These are phyloP conservation scores for Aaosphaeria pasadenensis DNA, from an alignment of 2,329 filamentous ascomycete genomes.

Conservation along the genomic window DNA sequence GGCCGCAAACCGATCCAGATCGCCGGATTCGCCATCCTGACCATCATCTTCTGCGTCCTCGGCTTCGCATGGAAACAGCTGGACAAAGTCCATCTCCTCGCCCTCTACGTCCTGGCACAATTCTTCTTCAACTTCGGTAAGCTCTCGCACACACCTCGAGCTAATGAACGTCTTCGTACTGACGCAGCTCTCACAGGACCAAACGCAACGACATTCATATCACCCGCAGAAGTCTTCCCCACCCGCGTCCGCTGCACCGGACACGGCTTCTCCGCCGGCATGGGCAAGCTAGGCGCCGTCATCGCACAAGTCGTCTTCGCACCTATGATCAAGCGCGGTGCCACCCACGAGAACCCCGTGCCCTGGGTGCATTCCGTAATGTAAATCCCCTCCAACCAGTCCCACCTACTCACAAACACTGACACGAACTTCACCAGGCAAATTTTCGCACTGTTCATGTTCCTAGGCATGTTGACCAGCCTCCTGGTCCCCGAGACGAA, in stretches of 20 bases:
- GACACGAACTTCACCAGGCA: background rate
- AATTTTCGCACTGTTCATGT: conserved; percentile 75
- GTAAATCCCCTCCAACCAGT: conserved; percentile 9
- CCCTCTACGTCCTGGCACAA: conserved; percentile 40
- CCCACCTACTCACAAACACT: background rate
- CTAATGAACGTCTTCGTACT: background rate
- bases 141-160: background rate
- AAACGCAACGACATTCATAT: conserved; percentile 46
- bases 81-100: conserved; percentile 34
- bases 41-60: conserved; percentile 11
- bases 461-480: conserved; percentile 63
- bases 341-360: conserved; percentile 36
- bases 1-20: conserved; percentile 45
- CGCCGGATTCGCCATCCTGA: conserved; percentile 12
- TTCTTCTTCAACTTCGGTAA: conserved; percentile 46
- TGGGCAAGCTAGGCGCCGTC: conserved; percentile 44
- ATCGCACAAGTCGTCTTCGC: conserved; percentile 43
- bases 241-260: conserved; percentile 44
- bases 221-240: conserved; percentile 45
- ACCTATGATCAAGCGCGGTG: conserved; percentile 50
- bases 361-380: conserved; percentile 70
- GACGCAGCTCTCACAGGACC: conserved; percentile 6
- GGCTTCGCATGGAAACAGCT: conserved; percentile 10
- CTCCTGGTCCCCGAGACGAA: conserved; percentile 72
- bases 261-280: conserved; percentile 43